These are phyloP conservation scores for Barnettozyma vustinii DNA, from an alignment of 805 yeast genomes.

Conservation along the genomic window DNA sequence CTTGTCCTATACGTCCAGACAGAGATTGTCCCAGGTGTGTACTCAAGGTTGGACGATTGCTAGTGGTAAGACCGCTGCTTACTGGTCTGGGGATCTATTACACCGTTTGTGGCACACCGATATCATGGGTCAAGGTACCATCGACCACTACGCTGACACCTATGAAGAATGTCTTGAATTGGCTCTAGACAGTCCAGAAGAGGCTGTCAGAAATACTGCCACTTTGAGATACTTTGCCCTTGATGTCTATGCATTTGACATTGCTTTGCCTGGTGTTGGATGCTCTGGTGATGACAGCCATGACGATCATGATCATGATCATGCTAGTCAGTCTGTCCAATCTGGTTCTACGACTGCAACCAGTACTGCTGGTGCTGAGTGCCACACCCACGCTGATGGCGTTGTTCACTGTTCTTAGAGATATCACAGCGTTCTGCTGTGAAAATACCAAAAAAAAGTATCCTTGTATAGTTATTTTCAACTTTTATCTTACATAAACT, in stretches of 20 bases:
- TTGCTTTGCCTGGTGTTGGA: conserved; percentile 27
- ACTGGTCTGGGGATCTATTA: conserved; percentile 34
- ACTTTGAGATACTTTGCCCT: conserved; percentile 28
- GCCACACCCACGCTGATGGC: conserved; percentile 20
- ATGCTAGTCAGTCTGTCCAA: neutral
- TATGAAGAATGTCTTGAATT: conserved; percentile 30
- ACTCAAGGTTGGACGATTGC: conserved; percentile 29
- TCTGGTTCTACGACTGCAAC: conserved; percentile 6
- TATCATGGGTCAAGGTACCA: conserved; percentile 26
- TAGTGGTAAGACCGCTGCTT: conserved; percentile 23
- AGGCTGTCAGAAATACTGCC: conserved; percentile 33
- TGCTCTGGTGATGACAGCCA: conserved; percentile 19
- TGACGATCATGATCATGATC: conserved; percentile 3
- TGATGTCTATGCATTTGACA: conserved; percentile 27
- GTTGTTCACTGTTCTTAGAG: conserved; percentile 16
- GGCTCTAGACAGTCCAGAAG: conserved; percentile 28
- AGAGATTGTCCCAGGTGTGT: conserved; percentile 30
- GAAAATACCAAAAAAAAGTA: too few species aligned
- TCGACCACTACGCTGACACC: conserved; percentile 34
- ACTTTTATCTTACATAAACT: neutral
- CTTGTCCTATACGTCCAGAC: conserved; percentile 30
- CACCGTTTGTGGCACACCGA: conserved; percentile 36
- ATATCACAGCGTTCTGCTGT: neutral
- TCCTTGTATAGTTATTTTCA: neutral
- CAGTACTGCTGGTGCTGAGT: conserved; percentile 13